Base-by-base conservation (phyloP, 1,284 basidiomycete genomes). In the Ceratobasidium sp. region DNA sequence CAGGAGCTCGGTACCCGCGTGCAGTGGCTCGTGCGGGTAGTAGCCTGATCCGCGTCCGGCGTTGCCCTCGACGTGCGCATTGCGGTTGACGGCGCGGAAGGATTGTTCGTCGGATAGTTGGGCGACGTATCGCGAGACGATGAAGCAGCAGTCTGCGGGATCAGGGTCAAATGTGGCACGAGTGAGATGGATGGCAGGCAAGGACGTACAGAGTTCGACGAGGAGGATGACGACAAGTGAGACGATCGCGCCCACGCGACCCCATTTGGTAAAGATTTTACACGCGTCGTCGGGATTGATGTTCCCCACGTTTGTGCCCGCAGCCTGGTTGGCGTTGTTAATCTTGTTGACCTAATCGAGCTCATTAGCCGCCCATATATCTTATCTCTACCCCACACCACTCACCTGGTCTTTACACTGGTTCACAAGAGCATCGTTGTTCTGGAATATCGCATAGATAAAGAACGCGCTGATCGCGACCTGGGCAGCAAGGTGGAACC, bases 61-160 rank as follows among this genome's bases (percentile, higher is more conserved):
- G 24, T 27, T 46, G 24, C 29, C 51, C 27, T 43, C 43, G 27
- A 53, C n/a, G 41, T 58, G 54, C 27, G 66, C 27, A 22, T 46
- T 37, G 62, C 62, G 62, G 61, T 63, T 63, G 61, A 63, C 61
- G 61, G 61, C 61, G 43, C 68, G 68, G 73, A 72, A 76, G 29
- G 59, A 77, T 74, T 84, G 81, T 76, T 88, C 85, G 43, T 86
- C 85, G 69, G 83, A 81, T 27, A 91, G 80, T 77, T 86, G 87
- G 77, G 86, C 85, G 53, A 87, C 81, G 78, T 90, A 91, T 16
- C 89, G 86, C 19, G 88, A 86, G 9, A 86, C 86, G 58, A 90
- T 84, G 71, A 91, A 79, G 9, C 84, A 83, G 49, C 86, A 86
- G 77, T 90, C 89, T 91, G 27, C 24, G 51, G 27, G 27, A 77